Conservation (phyloP, 352 stramenopile species). For the Globisporangium polare region DNA sequence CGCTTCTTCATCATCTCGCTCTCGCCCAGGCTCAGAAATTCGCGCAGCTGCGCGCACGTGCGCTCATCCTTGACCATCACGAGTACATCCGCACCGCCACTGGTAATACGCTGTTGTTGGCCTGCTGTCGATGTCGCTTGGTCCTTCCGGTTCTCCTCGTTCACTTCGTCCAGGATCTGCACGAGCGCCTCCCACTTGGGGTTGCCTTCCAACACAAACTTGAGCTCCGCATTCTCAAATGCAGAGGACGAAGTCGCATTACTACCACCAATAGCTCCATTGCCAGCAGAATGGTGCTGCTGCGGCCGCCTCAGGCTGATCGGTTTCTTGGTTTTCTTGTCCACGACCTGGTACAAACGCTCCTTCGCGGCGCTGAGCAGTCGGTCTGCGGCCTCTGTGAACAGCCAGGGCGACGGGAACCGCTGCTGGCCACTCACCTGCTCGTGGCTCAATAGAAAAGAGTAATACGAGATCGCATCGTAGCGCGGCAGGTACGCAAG, state of each 20-base stretch:
- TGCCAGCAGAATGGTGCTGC: neutral
- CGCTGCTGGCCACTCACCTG: constrained; percentile 77
- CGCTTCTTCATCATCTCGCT: constrained; percentile 78
- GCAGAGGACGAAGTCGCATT: constrained; percentile 11
- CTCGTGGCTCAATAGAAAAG: constrained; percentile 91
- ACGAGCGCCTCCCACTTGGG: constrained; percentile 93
- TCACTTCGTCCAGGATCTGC: constrained; percentile 92
- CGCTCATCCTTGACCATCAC: constrained; percentile 90
- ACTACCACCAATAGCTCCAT: neutral
- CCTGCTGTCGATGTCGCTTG: constrained; percentile 13
- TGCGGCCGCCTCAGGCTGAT: constrained; percentile 31
- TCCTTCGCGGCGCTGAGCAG: constrained; percentile 93
- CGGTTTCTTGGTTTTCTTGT: constrained; percentile 40
- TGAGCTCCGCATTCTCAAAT: constrained; percentile 37
- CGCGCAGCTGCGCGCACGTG: constrained; percentile 77
- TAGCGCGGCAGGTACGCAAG: constrained; percentile 94
- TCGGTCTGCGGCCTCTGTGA: constrained; percentile 91
- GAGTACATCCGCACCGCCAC: constrained; percentile 53
- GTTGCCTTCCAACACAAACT: constrained; percentile 85
- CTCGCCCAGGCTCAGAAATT: constrained; percentile 78
- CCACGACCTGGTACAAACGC: constrained; percentile 86
- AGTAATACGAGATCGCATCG: constrained; percentile 96
- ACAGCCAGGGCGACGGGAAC: constrained; percentile 92
- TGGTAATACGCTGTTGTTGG: constrained; percentile 13
- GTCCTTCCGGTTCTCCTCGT: constrained; percentile 33